Base-by-base conservation (phyloP, 2,329 filamentous ascomycete species). In the Aspergillus brunneoviolaceus region DNA sequence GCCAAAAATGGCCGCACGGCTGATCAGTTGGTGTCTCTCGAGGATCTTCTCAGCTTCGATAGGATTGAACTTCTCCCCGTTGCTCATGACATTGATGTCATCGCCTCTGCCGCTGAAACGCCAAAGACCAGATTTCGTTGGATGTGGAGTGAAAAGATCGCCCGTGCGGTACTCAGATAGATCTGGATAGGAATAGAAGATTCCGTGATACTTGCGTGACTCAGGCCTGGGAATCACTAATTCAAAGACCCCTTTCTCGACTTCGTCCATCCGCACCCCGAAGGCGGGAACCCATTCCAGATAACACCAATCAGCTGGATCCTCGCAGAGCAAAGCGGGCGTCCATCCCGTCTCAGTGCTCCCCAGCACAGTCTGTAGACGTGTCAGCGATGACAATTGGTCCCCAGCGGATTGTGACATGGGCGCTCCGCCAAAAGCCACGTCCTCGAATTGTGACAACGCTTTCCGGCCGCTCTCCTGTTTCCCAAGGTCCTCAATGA, bases 51-150 rank as follows among this genome's bases (percentile, higher is more conserved):
- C 78, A 57, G 78, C 73, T 1, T 69, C 59, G 1, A 76, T 56
- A 0, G 80, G 79, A 42, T 80, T 80, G 39, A 77, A 70, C 61
- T 81, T 82, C 53, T 77, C 72, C 1, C 76, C 76, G 27, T 63
- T 63, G 25, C 52, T 57, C 0, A 63, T 50, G 23, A 63, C 61
- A 39, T 60, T 67, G 1, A 78, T 68, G 63, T 81, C 79, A 61
- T 81, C 79, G 11, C 64, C 62, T 1, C 79, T 69, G 74, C 76
- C 57, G 19, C 64, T 49, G 23, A 61, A 65, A 42, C 55, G 60
- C 66, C 66, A 68, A 6, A 67, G 53, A 3, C 55, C 57, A 5
- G 61, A 50, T 14, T 66, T 67, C 4, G 56, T 59, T 1, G 68
- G 67, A 45, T 70, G 68, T 12, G 53, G 66, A 19, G 56, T 49